Evolutionary conservation across 139 green algal species (phyloP).

Genomic region (Ettlia oleoabundans): DNA sequence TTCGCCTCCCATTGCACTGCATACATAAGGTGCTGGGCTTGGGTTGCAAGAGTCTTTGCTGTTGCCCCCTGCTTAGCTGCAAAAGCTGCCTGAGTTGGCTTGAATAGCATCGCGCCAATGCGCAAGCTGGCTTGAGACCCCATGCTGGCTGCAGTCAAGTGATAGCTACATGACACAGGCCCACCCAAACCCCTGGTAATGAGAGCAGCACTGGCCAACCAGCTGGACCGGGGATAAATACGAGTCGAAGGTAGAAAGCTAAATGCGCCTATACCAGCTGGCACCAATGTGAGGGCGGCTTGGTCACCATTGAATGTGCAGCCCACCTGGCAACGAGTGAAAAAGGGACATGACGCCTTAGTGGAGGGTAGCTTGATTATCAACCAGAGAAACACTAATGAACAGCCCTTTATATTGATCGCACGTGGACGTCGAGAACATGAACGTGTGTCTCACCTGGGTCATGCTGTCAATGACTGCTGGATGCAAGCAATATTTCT

Average conservation of each 20-base stretch:
- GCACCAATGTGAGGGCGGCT: not conserved
- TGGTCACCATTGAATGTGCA: no score
- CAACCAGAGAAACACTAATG: no score
- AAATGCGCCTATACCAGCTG: not conserved
- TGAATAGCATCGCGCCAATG: constrained; percentile 1
- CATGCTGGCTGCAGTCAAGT: not conserved
- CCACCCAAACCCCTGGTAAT: not conserved
- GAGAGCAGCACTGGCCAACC: not conserved
- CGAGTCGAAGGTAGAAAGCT: not conserved
- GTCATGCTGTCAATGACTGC: constrained; percentile 32
- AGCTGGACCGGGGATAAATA: not conserved
- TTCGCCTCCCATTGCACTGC: not conserved
- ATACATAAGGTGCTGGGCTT: not conserved
- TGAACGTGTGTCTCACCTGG: constrained; percentile 5
- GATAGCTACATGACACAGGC: not conserved
- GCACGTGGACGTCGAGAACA: no score
- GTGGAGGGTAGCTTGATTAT: no score
- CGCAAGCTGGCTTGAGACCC: not conserved
- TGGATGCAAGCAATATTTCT: constrained; percentile 31
- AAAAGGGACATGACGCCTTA: no score
- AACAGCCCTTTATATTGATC: no score
- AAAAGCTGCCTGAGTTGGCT: not conserved
- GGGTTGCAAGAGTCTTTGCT: not conserved
- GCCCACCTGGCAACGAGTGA: no score
- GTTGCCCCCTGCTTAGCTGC: no score